phyloP scores from a whole-genome alignment of 306 rosid species.

The Ammopiptanthus mongolicus region DNA sequence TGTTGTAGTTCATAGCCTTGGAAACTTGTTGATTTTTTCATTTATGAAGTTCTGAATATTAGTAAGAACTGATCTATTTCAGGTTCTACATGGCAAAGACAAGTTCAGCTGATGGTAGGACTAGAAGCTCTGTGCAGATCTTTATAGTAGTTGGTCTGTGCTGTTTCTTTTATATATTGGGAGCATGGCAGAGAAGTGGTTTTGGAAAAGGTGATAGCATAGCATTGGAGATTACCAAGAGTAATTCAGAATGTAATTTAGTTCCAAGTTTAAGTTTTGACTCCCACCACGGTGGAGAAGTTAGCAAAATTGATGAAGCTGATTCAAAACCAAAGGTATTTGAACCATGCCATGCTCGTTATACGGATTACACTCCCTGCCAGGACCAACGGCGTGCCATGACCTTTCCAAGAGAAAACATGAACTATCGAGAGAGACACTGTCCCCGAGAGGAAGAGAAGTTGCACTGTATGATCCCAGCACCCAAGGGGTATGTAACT shows the following conservation, averaged over 20 bases:
- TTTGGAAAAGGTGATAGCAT: conserved; percentile 90
- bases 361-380: conserved; percentile 83
- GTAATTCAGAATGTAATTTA: conserved; percentile 54
- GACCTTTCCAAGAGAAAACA: conserved; percentile 77
- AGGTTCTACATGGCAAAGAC: conserved; percentile 69
- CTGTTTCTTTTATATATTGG: conserved; percentile 79
- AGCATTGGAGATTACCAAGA: conserved; percentile 64
- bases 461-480: conserved; percentile 74
- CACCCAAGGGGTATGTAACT: conserved; percentile 83
- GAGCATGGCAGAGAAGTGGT: conserved; percentile 94
- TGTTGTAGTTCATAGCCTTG: neutral
- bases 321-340: conserved; percentile 38
- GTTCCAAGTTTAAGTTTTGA: conserved; percentile 36
- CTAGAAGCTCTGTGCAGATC: conserved; percentile 74
- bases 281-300: conserved; percentile 35
- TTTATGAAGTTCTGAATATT: conserved; percentile 11
- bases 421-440: conserved; percentile 82
- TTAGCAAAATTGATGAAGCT: conserved; percentile 30
- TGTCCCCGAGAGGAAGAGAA: conserved; percentile 72
- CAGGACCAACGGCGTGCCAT: conserved; percentile 83
- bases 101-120: conserved; percentile 62
- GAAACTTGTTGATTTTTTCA: neutral
- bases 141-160: conserved; percentile 77
- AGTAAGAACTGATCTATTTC: conserved; percentile 10
- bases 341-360: conserved; percentile 45